A percentile compares a stretch with the other conserved stretches of the same genome.
phyloP scores from a whole-genome alignment of 2,329 filamentous ascomycete genomes.

The Clonostachys rhizophaga region DNA sequence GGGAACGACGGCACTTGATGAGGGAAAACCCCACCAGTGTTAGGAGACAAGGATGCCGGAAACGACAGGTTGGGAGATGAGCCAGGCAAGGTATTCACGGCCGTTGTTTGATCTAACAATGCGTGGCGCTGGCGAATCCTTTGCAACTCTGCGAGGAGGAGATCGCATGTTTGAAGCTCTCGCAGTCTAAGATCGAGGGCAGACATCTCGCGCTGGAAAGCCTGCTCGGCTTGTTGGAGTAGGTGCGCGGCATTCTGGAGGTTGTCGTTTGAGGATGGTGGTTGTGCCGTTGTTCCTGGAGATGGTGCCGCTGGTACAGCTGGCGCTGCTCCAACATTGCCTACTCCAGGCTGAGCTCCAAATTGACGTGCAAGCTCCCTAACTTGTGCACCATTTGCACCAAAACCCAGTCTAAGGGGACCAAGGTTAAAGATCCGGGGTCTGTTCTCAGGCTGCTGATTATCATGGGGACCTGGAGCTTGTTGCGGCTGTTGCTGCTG shows the following conservation, averaged over 20 bases:
- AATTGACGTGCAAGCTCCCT: conserved; percentile 64
- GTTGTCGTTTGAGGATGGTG: conserved; percentile 2
- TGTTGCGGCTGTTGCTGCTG: conserved; percentile 7
- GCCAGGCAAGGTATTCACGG: background rate
- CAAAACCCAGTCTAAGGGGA: conserved; percentile 71
- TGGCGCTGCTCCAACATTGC: conserved; percentile 46
- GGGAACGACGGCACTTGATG: conserved; percentile 2
- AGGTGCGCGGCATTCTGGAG: conserved; percentile 46
- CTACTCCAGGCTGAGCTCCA: conserved; percentile 36
- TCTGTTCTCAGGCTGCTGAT: conserved; percentile 18
- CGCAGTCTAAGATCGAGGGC: conserved; percentile 58
- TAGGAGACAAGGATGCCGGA: background rate
- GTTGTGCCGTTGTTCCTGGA: conserved; percentile 6
- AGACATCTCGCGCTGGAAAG: conserved; percentile 64
- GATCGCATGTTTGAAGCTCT: conserved; percentile 64
- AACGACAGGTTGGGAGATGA: background rate
- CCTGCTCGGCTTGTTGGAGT: conserved; percentile 61
- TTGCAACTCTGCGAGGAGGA: conserved; percentile 63
- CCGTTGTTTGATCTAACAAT: conserved; percentile 12
- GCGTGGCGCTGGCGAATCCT: conserved; percentile 52
- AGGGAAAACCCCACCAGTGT: background rate
- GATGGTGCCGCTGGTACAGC: conserved; percentile 5
- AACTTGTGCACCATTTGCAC: conserved; percentile 63
- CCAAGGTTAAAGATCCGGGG: conserved; percentile 68
- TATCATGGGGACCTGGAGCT: background rate